Conservation (phyloP, 2,329 filamentous ascomycete genomes). For the Penicillium concentricum region DNA sequence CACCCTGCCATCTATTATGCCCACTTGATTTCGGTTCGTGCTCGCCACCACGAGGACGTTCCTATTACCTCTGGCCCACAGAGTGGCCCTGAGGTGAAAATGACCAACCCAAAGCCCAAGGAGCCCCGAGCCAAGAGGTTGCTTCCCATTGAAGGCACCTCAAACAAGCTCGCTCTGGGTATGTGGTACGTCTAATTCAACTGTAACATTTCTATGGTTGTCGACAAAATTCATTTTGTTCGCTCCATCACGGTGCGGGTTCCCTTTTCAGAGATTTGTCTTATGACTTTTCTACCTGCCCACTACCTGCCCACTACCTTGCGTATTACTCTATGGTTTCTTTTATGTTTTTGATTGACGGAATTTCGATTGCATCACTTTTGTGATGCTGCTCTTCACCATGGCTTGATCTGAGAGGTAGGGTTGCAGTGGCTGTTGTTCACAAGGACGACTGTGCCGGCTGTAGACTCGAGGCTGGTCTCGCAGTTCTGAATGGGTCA, state of each 20-base stretch:
- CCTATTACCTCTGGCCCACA: conserved; percentile 41
- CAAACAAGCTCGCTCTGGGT: conserved; percentile 31
- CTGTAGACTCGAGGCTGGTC: neutral
- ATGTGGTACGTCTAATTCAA: conserved; percentile 44
- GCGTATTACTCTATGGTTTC: neutral
- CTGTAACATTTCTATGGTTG: neutral
- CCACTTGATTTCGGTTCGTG: conserved; percentile 80
- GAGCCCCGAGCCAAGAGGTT: conserved; percentile 34
- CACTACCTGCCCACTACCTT: neutral
- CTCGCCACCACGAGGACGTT: conserved; percentile 68
- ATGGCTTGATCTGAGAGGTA: neutral
- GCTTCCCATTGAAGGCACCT: conserved; percentile 32
- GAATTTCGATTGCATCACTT: neutral
- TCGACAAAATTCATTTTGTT: neutral
- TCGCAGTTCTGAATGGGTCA: neutral
- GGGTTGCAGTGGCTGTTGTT: neutral
- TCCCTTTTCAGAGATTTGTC: neutral
- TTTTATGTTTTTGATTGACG: neutral
- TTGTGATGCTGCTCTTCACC: neutral
- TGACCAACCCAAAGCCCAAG: conserved; percentile 29
- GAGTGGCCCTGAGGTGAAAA: conserved; percentile 39
- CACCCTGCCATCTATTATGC: conserved; percentile 92
- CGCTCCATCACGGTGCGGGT: neutral
- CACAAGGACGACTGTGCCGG: neutral
- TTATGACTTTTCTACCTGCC: neutral